Evolutionary conservation across 2,329 filamentous ascomycete genomes (phyloP).

Genomic region (Colletotrichum lupini): DNA sequence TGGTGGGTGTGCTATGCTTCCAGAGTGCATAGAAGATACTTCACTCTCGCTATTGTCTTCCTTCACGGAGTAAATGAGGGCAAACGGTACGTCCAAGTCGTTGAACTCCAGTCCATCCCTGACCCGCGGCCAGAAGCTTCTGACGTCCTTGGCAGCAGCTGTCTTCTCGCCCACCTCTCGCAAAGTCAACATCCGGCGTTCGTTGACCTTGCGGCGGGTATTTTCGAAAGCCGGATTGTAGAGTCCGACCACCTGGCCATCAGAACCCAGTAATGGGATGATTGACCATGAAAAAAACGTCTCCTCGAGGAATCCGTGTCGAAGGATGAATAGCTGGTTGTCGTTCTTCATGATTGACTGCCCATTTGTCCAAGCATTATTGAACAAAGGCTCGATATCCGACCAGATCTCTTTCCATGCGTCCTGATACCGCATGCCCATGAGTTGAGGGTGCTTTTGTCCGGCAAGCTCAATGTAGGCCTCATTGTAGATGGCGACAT

Average conservation of each 20-base stretch:
- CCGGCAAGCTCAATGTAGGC: slow-evolving; percentile 78
- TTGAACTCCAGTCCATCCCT: slow-evolving; percentile 78
- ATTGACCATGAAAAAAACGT: slow-evolving; percentile 87
- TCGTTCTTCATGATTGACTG: slow-evolving; percentile 89
- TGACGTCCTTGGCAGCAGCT: slow-evolving; percentile 76
- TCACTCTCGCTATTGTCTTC: slow-evolving; percentile 77
- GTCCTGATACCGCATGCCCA: slow-evolving; percentile 77
- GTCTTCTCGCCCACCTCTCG: slow-evolving; percentile 82
- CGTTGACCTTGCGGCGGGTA: slow-evolving; percentile 80
- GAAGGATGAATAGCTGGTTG: slow-evolving; percentile 78
- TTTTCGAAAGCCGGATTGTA: slow-evolving; percentile 88
- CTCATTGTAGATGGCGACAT: slow-evolving; percentile 78
- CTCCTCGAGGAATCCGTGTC: slow-evolving; percentile 79
- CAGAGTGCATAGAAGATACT: slow-evolving; percentile 76
- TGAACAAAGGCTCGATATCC: slow-evolving; percentile 75
- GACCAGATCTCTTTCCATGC: slow-evolving; percentile 83
- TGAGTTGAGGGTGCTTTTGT: slow-evolving; percentile 79
- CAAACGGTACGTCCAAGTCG: slow-evolving; percentile 80
- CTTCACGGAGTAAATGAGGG: slow-evolving; percentile 79
- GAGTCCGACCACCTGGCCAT: slow-evolving; percentile 79
- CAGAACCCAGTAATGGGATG: slow-evolving; percentile 79
- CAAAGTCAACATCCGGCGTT: slow-evolving; percentile 82
- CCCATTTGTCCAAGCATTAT: slow-evolving; percentile 74
- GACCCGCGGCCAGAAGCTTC: slow-evolving; percentile 79
- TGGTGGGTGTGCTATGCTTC: slow-evolving; percentile 69